Conservation (phyloP, 768 basidiomycete genomes). For the Russula foetens region DNA sequence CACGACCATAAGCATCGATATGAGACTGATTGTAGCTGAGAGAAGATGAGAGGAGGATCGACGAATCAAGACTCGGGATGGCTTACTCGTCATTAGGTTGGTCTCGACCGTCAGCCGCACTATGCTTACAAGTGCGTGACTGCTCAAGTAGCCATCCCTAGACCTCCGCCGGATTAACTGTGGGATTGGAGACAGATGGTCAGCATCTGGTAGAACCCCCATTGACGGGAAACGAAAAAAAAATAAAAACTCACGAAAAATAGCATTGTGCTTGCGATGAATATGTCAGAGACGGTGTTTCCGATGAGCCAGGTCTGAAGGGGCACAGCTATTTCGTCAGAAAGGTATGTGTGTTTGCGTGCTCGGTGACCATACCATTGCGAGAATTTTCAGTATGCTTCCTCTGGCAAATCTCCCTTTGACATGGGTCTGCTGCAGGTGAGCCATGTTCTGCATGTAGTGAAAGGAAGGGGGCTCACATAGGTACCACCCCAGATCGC, state of each 20-base stretch:
- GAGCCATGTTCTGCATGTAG: not conserved
- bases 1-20: not conserved
- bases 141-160: not conserved
- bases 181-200: not conserved
- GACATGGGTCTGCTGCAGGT: not conserved
- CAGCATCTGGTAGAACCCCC: not conserved
- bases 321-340: not conserved
- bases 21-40: not conserved
- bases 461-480: not conserved
- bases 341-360: not conserved
- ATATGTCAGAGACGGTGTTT: not conserved
- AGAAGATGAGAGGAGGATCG: not conserved
- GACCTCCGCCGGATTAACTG: not conserved
- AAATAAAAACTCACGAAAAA: not conserved
- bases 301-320: slow-evolving; percentile 6
- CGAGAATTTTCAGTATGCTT: not conserved
- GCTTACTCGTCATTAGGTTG: slow-evolving; percentile 18
- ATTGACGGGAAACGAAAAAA: not conserved
- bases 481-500: not conserved
- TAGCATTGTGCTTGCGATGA: slow-evolving; percentile 6
- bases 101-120: slow-evolving; percentile 24
- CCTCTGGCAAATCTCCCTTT: not conserved
- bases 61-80: no score
- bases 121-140: slow-evolving; percentile 16
- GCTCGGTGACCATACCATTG: not conserved